A percentile compares a stretch with the other conserved stretches of the same genome.
These are phyloP conservation scores for Rusavskia elegans DNA, from an alignment of 495 filamentous ascomycete genomes.

Conservation along the genomic window DNA sequence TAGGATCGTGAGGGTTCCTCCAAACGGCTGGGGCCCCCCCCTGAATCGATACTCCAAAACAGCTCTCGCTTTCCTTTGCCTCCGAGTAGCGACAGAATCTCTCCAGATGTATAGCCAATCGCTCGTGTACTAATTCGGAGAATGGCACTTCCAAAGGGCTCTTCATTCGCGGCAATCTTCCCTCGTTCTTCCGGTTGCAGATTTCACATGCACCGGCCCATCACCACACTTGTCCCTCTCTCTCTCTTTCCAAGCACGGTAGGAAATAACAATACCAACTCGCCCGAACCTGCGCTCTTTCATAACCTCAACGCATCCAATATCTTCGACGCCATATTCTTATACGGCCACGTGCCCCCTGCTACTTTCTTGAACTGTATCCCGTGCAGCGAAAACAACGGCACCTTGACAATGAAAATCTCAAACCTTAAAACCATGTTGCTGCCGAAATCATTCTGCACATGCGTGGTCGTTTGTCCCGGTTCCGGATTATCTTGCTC, in stretches of 20 bases:
- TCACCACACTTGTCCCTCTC: not conserved
- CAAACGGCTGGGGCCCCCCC: too few relatives aligned
- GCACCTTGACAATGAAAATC: constrained; percentile 95
- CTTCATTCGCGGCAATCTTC: too few relatives aligned
- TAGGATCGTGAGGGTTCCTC: too few relatives aligned
- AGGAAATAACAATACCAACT: not conserved
- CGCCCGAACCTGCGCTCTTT: constrained; percentile 1
- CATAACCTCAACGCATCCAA: constrained; percentile 73
- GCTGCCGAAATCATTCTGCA: constrained; percentile 69
- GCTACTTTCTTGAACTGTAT: constrained; percentile 97
- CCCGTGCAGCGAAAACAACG: constrained; percentile 79
- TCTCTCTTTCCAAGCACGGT: not conserved
- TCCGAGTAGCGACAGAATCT: too few relatives aligned
- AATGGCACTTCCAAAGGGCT: too few relatives aligned
- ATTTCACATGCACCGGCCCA: too few relatives aligned
- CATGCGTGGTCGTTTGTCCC: constrained; percentile 71
- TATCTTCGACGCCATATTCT: constrained; percentile 93
- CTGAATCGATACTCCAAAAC: too few relatives aligned
- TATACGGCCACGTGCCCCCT: constrained; percentile 95
- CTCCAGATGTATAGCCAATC: too few relatives aligned
- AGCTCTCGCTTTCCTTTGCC: too few relatives aligned
- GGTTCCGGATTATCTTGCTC: constrained; percentile 8
- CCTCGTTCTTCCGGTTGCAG: too few relatives aligned
- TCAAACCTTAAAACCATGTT: constrained; percentile 79
- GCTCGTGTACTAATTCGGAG: too few relatives aligned